These are phyloP conservation scores for Croton laevigatus DNA, from an alignment of 441 rosid genomes.

Conservation along the genomic window DNA sequence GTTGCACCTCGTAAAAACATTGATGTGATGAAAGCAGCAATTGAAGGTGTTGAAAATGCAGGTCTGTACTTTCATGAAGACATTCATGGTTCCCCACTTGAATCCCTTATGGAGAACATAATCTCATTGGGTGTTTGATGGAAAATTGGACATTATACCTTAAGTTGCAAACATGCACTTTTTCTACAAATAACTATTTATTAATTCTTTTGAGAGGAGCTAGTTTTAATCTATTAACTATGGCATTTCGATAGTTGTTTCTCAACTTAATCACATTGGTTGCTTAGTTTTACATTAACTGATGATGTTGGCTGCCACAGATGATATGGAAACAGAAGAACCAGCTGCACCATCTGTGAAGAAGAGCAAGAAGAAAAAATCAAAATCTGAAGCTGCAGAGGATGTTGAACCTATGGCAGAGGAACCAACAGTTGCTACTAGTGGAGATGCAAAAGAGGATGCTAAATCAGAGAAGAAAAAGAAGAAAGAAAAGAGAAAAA, in stretches of 20 bases:
- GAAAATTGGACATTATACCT: neutral
- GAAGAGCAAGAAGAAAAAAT: conserved; percentile 81
- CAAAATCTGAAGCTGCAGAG: conserved; percentile 39
- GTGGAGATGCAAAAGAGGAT: conserved; percentile 42
- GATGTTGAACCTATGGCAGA: conserved; percentile 43
- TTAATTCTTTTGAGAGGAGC: neutral
- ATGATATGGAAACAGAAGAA: conserved; percentile 47
- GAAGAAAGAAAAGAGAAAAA: conserved; percentile 51
- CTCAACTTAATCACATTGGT: neutral
- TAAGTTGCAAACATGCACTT: neutral
- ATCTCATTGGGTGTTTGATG: neutral
- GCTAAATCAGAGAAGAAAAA: conserved; percentile 61
- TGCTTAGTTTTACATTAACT: neutral
- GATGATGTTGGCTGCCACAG: conserved; percentile 26
- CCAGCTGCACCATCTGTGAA: conserved; percentile 44
- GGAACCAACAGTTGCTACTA: conserved; percentile 24
- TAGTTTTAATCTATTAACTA: neutral
- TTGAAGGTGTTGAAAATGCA: conserved; percentile 46
- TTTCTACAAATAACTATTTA: neutral
- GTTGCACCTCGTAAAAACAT: conserved; percentile 94
- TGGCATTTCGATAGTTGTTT: neutral
- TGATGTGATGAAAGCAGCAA: conserved; percentile 92
- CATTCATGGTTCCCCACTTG: neutral
- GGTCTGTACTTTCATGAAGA: conserved; percentile 37
- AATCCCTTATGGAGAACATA: neutral